Evolutionary conservation across 495 filamentous ascomycete genomes (phyloP).

Genomic region (Talaromyces wortmannii): DNA sequence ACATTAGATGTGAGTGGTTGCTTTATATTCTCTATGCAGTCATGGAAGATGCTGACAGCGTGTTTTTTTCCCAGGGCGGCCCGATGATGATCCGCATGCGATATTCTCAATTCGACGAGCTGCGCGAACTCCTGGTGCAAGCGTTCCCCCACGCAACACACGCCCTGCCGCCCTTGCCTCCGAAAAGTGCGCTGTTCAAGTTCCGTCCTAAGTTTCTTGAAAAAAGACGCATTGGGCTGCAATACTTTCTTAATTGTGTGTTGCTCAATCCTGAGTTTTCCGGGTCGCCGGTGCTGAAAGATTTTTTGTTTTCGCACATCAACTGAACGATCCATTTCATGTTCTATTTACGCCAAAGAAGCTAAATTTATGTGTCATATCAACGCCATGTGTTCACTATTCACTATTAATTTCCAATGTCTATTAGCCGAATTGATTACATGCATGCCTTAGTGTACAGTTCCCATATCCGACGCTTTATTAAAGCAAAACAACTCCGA

Average conservation of each 20-base stretch:
- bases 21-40: not conserved
- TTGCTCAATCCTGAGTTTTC: slow-evolving; percentile 66
- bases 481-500: not conserved
- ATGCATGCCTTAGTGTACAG: not conserved
- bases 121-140: slow-evolving; percentile 47
- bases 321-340: slow-evolving; percentile 14
- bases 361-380: not conserved
- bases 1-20: slow-evolving; percentile 56
- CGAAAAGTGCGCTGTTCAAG: slow-evolving; percentile 59
- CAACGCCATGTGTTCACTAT: no score
- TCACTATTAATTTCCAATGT: no score
- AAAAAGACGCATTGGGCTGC: slow-evolving; percentile 53
- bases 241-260: slow-evolving; percentile 67
- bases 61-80: slow-evolving; percentile 36
- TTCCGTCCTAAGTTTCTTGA: slow-evolving; percentile 67
- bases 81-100: slow-evolving; percentile 56
- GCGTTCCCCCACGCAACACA: slow-evolving; percentile 61
- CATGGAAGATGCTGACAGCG: not conserved
- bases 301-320: slow-evolving; percentile 53
- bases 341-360: no score
- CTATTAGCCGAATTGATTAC: not conserved
- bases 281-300: slow-evolving; percentile 60
- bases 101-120: slow-evolving; percentile 67
- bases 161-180: slow-evolving; percentile 59
- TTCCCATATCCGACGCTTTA: no score